Conservation (phyloP, 345 rosid genomes). For the Reutealis trisperma region DNA sequence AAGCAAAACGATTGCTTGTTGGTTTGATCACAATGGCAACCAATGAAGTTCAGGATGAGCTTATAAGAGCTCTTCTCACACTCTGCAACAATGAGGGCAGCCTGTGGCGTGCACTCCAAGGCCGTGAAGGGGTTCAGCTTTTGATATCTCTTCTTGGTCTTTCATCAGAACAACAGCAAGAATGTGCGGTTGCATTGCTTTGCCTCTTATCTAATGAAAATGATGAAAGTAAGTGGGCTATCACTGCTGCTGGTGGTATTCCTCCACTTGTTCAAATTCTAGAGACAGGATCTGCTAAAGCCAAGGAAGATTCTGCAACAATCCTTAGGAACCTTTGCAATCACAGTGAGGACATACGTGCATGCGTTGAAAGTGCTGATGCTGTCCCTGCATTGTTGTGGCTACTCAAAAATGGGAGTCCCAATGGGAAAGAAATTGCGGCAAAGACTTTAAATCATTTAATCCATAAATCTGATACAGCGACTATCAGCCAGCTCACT, state of each 20-base stretch:
- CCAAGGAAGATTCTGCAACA: slow-evolving; percentile 97
- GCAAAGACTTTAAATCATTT: slow-evolving; percentile 97
- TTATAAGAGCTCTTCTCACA: slow-evolving; percentile 76
- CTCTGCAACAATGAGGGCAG: slow-evolving; percentile 88
- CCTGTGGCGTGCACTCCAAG: slow-evolving; percentile 94
- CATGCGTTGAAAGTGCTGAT: slow-evolving; percentile 99
- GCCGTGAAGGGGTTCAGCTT: slow-evolving; percentile 97
- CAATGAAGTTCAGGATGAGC: slow-evolving; percentile 95
- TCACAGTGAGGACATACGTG: slow-evolving; percentile 99
- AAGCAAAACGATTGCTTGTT: slow-evolving; percentile 95
- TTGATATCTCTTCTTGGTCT: slow-evolving; percentile 98
- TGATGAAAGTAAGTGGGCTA: slow-evolving; percentile 99
- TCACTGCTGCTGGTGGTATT: slow-evolving; percentile 99
- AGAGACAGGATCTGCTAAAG: slow-evolving; percentile 96
- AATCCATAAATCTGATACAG: slow-evolving; percentile 95
- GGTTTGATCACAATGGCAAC: slow-evolving; percentile 97
- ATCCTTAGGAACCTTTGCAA: slow-evolving; percentile 97
- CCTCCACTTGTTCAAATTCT: slow-evolving; percentile 99
- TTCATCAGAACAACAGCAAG: slow-evolving; percentile 99
- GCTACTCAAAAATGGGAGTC: slow-evolving; percentile 95
- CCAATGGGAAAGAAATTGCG: slow-evolving; percentile 97
- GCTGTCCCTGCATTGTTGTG: slow-evolving; percentile 99
- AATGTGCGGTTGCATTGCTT: slow-evolving; percentile 98
- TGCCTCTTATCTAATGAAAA: slow-evolving; percentile 92
- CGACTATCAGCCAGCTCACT: slow-evolving; percentile 94